Percentiles rank a stretch among this genome's conserved stretches.
Evolutionary conservation across 345 rosid species (phyloP).

Genomic region (Kandelia obovata): DNA sequence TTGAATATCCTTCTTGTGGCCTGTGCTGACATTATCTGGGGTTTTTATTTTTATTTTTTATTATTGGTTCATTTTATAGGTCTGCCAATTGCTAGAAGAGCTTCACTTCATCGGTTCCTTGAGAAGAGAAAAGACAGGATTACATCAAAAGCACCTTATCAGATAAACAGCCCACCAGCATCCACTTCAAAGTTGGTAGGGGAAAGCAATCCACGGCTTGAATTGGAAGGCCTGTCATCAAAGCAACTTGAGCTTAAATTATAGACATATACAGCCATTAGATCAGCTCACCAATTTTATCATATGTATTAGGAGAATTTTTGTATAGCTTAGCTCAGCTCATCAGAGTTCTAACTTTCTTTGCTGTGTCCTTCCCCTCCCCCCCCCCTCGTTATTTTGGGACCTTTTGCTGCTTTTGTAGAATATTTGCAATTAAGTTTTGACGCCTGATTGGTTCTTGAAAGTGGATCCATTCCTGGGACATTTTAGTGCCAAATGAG

Average conservation of each 20-base stretch:
- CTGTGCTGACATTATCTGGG: not conserved
- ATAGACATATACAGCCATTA: conserved; percentile 10
- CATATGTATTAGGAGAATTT: not conserved
- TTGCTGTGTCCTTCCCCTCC: not conserved
- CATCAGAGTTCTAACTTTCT: not conserved
- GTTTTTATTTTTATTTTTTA: too few relatives aligned
- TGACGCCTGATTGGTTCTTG: not conserved
- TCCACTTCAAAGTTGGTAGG: conserved; percentile 27
- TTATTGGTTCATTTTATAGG: conserved; percentile 10
- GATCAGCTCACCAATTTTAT: not conserved
- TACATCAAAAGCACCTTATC: conserved; percentile 65
- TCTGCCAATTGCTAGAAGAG: conserved; percentile 49
- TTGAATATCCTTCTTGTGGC: too few relatives aligned
- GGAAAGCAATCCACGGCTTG: conserved; percentile 8
- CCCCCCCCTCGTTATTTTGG: too few relatives aligned
- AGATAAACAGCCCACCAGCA: conserved; percentile 21
- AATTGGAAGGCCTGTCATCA: conserved; percentile 35
- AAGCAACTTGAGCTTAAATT: conserved; percentile 52
- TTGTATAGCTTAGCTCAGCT: not conserved
- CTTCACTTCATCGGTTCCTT: conserved; percentile 67
- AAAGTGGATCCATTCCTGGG: too few relatives aligned
- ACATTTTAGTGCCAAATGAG: too few relatives aligned
- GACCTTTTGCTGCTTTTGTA: not conserved
- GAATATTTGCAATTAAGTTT: not conserved
- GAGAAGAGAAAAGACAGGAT: conserved; percentile 74